Evolutionary conservation across 2,329 filamentous ascomycete genomes (phyloP), one percentile per base, ranked within the genome.

Genomic region (Pestalotiopsis sp.): DNA sequence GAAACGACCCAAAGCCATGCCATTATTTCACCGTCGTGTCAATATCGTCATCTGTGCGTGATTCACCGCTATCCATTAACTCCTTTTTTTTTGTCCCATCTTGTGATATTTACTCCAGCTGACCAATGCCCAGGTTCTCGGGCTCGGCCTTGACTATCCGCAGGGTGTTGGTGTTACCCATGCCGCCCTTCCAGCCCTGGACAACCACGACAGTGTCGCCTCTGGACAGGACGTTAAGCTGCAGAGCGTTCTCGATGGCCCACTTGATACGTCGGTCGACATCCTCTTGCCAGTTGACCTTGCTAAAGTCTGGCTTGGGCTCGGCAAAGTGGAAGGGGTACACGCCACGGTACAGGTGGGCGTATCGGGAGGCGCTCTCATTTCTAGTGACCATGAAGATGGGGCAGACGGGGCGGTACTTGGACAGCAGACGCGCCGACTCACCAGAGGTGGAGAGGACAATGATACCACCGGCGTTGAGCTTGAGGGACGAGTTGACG

Each of bases 321-420:
- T 97, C 93, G 67, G 92, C 89, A 88, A 98, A 98, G 78, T 92
- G 87, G 92, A 99, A 99, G 69, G 96, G 96, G 81, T 98, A 99
- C 71, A 99, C 95, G 76, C 96, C 96, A 80, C 96, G 95, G 86
- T 98, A 98, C 81, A 99, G 84, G 83, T 99, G 96, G 74, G 91
- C 92, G 83, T 96, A 98, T 84, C 96, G 89, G 70, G 94, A 92
- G 66, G 96, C 94, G 73, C 89, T 90, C 63, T 90, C 84, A 81
- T 92, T 97, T 77, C 96, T 92, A 73, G 95, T 97, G 73, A 99
- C 93, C 95, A 98, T 98, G 87, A 99, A 95, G 85, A 99, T 98
- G 76, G 96, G 96, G 90, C 95, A 98, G 73, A 98, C 95, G 65
- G 96, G 96, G 79, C 96, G 93, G 87, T 98, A 99, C 87, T 99